Evolutionary conservation across 2,329 filamentous ascomycete species (phyloP).

Genomic region (Neofusicoccum cordaticola): DNA sequence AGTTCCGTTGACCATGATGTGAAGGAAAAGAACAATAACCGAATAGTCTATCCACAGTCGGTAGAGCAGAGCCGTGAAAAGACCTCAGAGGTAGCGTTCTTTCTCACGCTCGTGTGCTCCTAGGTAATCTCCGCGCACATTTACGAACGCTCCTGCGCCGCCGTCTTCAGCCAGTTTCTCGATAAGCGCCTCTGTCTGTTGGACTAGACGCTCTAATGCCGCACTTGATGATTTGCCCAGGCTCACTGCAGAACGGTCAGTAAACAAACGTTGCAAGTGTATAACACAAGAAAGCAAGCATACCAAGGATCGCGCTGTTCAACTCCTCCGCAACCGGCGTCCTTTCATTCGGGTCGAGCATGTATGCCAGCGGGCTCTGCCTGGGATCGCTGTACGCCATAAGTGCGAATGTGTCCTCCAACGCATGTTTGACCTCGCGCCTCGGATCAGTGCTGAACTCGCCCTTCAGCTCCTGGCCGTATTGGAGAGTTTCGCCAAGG

Average conservation of each 20-base stretch:
- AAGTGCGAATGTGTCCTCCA: conserved; percentile 83
- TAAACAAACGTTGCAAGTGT: not conserved
- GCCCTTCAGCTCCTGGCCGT: conserved; percentile 73
- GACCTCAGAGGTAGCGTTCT: not conserved
- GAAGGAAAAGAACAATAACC: not conserved
- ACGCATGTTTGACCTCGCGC: conserved; percentile 66
- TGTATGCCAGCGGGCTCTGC: conserved; percentile 70
- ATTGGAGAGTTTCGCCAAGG: conserved; percentile 68
- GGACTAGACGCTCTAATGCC: conserved; percentile 78
- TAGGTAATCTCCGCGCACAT: conserved; percentile 43
- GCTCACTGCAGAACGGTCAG: conserved; percentile 60
- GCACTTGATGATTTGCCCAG: conserved; percentile 86
- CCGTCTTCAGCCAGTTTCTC: conserved; percentile 77
- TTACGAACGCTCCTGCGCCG: conserved; percentile 79
- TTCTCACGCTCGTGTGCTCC: conserved; percentile 14
- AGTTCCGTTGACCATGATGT: not conserved
- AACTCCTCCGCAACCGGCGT: conserved; percentile 85
- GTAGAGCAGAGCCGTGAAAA: not conserved
- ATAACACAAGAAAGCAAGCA: not conserved
- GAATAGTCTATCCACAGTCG: not conserved
- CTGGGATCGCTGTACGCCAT: conserved; percentile 83
- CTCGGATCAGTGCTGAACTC: conserved; percentile 74
- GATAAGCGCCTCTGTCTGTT: conserved; percentile 83
- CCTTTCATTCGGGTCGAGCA: conserved; percentile 73
- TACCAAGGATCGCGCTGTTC: conserved; percentile 87